Evolutionary conservation across 257 asterid species (phyloP).

Genomic region (Forsythia suspensa): DNA sequence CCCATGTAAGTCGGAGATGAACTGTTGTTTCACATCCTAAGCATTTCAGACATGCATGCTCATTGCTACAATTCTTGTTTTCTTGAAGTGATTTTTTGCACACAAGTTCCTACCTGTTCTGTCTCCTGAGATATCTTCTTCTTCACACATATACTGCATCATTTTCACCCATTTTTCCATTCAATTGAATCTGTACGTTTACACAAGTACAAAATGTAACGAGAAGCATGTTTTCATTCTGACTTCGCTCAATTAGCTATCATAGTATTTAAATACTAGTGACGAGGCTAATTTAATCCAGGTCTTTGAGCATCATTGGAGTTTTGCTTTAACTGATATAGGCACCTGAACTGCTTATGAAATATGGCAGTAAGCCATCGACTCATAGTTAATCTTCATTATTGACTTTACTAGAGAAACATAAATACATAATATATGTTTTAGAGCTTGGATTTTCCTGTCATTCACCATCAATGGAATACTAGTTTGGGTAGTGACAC

Average conservation of each 20-base stretch:
- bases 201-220: neutral
- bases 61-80: neutral
- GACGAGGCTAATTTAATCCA: neutral
- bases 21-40: neutral
- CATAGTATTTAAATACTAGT: neutral
- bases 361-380: neutral
- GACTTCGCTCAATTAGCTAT: neutral
- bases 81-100: neutral
- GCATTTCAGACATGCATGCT: neutral
- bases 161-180: neutral
- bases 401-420: neutral
- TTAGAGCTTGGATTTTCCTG: neutral
- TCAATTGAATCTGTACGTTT: neutral
- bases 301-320: neutral
- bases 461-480: neutral
- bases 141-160: neutral
- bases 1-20: neutral
- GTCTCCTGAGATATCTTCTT: neutral
- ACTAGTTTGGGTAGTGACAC: neutral
- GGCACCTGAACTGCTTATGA: neutral
- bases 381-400: neutral
- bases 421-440: neutral
- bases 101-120: neutral
- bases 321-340: neutral
- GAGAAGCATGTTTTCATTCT: neutral